A percentile compares a stretch with the other conserved stretches of the same genome.
Evolutionary conservation across 164 flowering plant genomes (phyloP).

Genomic region (Magnolia officinalis): DNA sequence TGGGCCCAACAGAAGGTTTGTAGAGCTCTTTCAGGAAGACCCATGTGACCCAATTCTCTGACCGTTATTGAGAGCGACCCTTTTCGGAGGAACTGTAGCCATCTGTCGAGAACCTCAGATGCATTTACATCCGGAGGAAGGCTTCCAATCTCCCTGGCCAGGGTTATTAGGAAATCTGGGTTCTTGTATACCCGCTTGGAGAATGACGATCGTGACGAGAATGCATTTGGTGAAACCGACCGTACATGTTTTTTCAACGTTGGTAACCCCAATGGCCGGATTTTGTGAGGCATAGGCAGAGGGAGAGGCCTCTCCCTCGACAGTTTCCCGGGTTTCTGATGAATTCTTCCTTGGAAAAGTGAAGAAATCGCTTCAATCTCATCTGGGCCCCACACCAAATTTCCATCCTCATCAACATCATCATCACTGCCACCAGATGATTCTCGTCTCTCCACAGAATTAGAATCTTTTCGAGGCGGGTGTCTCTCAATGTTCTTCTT

Average conservation of each 20-base stretch:
- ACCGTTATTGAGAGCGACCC: conserved; percentile 86
- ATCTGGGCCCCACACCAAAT: conserved; percentile 54
- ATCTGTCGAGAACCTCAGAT: conserved; percentile 51
- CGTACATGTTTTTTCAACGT: conserved; percentile 45
- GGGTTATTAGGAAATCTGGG: conserved; percentile 53
- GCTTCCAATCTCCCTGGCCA: conserved; percentile 68
- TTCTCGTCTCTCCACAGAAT: background rate
- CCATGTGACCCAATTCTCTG: conserved; percentile 87
- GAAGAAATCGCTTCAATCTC: conserved; percentile 84
- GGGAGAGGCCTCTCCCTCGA: conserved; percentile 72
- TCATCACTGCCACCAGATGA: background rate
- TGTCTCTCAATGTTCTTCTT: conserved; percentile 22
- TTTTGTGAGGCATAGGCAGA: conserved; percentile 70
- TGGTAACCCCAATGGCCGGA: conserved; percentile 73
- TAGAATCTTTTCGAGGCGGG: background rate
- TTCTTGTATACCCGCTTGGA: conserved; percentile 54
- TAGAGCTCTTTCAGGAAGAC: conserved; percentile 70
- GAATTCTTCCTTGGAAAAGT: conserved; percentile 75
- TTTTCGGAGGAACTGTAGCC: conserved; percentile 54
- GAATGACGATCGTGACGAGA: conserved; percentile 33
- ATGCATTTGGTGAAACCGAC: conserved; percentile 16
- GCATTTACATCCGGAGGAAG: conserved; percentile 53
- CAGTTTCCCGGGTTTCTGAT: conserved; percentile 77
- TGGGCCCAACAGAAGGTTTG: conserved; percentile 83
- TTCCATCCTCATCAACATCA: conserved; percentile 4